Conservation (phyloP, 208 protist genomes). For the Plasmodiophora brassicae region DNA sequence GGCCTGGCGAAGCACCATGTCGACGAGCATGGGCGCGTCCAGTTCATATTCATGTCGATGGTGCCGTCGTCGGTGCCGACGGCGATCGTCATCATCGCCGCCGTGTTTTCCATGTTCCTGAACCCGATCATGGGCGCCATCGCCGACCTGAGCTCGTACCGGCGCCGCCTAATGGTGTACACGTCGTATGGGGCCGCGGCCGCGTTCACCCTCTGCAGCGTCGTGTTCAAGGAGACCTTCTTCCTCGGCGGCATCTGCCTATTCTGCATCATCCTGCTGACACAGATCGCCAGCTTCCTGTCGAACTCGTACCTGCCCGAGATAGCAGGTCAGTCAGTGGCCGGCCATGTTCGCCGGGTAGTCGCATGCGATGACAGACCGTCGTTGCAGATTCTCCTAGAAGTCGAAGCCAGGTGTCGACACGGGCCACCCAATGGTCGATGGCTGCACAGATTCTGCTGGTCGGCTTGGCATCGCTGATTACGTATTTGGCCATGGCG, state of each 20-base stretch:
- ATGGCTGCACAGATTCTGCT: not conserved
- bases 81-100: not conserved
- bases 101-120: not conserved
- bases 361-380: no score
- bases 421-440: not conserved
- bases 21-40: not conserved
- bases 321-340: no score
- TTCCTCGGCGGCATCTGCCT: not conserved
- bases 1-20: not conserved
- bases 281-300: not conserved
- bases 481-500: not conserved
- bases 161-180: not conserved
- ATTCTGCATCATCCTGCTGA: not conserved
- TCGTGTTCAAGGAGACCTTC: not conserved
- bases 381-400: not conserved
- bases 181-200: no score
- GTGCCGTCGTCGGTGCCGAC: not conserved
- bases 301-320: conserved; percentile 5
- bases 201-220: no score
- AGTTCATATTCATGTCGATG: not conserved
- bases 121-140: not conserved
- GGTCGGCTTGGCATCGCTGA: not conserved
- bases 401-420: not conserved
- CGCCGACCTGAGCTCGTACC: not conserved
- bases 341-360: no score